Evolutionary conservation across 148 eudicot species (phyloP), one percentile per base, ranked within the genome.

Genomic region (Rhododendron simsii): DNA sequence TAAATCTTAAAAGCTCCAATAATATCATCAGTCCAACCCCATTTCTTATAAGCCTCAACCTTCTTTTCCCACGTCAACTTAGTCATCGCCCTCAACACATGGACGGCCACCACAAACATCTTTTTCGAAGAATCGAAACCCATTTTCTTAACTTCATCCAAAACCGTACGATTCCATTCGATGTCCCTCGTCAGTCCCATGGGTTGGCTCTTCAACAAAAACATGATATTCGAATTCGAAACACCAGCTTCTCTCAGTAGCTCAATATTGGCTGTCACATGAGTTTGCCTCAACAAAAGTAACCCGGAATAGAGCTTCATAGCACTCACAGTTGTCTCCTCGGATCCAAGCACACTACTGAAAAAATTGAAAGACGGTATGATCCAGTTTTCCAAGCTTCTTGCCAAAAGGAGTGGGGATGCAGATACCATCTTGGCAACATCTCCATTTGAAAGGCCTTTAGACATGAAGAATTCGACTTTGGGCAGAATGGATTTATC

Each of bases 71-170:
- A 33, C 37, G 41, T 73, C 77, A 26, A 30, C 39, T 73, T 73
- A 73, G 13, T 33, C 20, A 73, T 73, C 3, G 71, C n/a, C 37
- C 37, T 65, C 82, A 73, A 10, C n/a, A 84, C 85, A 21, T 23
- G 7, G 48, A 84, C 39, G 2, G 87, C 88, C 13, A 23, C 3
- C 33, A 87, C 23, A 55, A 89, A 89, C 11, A 15, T 67, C 3
- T 18, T 28, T 55, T 80, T 39, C 18, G 50, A 33, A 41, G 88
- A 85, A 47, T 80, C 23, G 41, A 89, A 83, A 67, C 88, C 88
- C 87, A 89, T 86, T 45, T 74, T 59, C 87, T 81, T 35, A n/a
- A 89, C 86, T 75, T 86, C 87, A 61, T 89, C 90, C n/a, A 84
- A 87, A 2, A 39, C 41, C 23, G 35, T 16, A 20, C 69, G 76